Percentiles rank a stretch among this genome's conserved stretches.
Conservation (phyloP, 495 filamentous ascomycete genomes). For the Penicillium arizonense region DNA sequence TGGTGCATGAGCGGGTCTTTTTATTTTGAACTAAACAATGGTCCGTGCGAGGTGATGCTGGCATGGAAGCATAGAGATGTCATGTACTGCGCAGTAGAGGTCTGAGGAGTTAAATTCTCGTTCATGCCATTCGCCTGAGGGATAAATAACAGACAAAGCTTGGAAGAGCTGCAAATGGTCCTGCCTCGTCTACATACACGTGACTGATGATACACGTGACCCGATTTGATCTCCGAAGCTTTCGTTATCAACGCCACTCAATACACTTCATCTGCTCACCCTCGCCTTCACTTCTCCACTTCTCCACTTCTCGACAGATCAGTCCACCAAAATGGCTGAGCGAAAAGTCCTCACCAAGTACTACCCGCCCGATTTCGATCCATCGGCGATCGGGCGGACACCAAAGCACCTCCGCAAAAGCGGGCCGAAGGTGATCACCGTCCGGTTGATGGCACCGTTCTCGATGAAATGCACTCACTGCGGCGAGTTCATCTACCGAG, state of each 20-base stretch:
- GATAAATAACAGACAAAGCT: no score
- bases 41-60: slow-evolving; percentile 17
- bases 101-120: no score
- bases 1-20: slow-evolving; percentile 22
- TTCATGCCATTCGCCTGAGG: no score
- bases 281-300: not conserved
- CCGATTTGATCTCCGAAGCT: no score
- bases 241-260: not conserved
- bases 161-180: no score
- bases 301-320: not conserved
- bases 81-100: no score
- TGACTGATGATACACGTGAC: no score
- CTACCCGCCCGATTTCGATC: slow-evolving; percentile 98
- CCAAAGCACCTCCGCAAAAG: slow-evolving; percentile 58
- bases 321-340: slow-evolving; percentile 71
- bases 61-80: no score
- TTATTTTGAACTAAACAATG: slow-evolving; percentile 24
- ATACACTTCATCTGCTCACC: not conserved
- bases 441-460: slow-evolving; percentile 97
- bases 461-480: slow-evolving; percentile 88
- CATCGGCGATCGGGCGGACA: slow-evolving; percentile 72
- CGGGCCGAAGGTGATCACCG: slow-evolving; percentile 80
- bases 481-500: slow-evolving; percentile 96
- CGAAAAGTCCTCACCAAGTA: slow-evolving; percentile 84
- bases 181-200: no score